phyloP scores from a whole-genome alignment of 768 basidiomycete species.

The Suillus tomentosus region DNA sequence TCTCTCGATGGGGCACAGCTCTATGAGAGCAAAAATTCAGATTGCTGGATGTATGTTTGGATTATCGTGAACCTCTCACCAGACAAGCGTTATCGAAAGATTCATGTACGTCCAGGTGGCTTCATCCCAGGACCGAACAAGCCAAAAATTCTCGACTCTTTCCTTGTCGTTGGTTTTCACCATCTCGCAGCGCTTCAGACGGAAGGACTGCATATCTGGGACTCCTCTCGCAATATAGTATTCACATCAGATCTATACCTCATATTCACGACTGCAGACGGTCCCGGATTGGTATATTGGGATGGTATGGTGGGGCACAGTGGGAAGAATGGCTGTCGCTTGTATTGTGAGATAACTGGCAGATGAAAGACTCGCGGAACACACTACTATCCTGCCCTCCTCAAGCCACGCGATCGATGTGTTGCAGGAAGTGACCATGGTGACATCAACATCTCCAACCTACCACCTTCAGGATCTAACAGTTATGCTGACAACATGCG shows the following conservation, averaged over 20 bases:
- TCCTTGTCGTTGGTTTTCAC: slow-evolving; percentile 31
- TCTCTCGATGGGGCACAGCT: slow-evolving; percentile 46
- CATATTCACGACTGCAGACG: slow-evolving; percentile 24
- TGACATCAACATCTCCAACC: too few relatives aligned
- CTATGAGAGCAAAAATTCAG: slow-evolving; percentile 40
- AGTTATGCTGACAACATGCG: too few relatives aligned
- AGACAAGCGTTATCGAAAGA: slow-evolving; percentile 11
- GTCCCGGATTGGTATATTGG: slow-evolving; percentile 19
- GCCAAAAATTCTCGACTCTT: slow-evolving; percentile 34
- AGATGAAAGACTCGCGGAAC: slow-evolving; percentile 24
- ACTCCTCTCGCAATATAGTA: slow-evolving; percentile 21
- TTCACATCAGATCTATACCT: slow-evolving; percentile 25
- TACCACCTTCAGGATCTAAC: too few relatives aligned
- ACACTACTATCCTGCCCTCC: slow-evolving; percentile 35
- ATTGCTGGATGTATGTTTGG: slow-evolving; percentile 37
- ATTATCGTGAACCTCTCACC: slow-evolving; percentile 16
- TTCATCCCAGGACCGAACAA: slow-evolving; percentile 33
- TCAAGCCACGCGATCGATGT: too few relatives aligned
- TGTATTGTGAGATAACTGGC: slow-evolving; percentile 31
- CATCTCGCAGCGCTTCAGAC: slow-evolving; percentile 29
- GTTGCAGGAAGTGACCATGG: too few relatives aligned
- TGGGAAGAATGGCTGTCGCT: slow-evolving; percentile 35
- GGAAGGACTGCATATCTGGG: slow-evolving; percentile 36
- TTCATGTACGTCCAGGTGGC: slow-evolving; percentile 17
- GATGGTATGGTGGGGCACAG: slow-evolving; percentile 35